phyloP scores from a whole-genome alignment of 1,139 yeast species.

The Magnusiomyces fungicola region DNA sequence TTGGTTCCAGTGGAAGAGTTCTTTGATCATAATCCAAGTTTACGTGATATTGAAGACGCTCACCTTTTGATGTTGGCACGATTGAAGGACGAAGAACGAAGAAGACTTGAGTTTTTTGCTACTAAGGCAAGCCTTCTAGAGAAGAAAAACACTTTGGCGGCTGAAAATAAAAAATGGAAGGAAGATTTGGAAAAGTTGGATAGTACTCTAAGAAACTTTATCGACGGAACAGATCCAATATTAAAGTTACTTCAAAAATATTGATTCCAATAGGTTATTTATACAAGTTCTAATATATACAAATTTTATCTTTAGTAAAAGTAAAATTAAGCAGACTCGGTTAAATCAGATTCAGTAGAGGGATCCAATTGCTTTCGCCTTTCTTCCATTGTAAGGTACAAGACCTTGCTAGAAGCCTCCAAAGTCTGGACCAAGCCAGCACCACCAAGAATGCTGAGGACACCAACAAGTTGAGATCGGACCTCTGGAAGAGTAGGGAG shows the following conservation, averaged over 20 bases:
- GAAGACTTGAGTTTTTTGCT: slow-evolving; percentile 25
- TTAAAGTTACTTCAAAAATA: slow-evolving; percentile 22
- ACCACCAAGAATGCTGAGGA: slow-evolving; percentile 77
- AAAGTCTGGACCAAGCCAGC: slow-evolving; percentile 81
- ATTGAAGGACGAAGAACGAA: slow-evolving; percentile 29
- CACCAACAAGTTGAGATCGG: slow-evolving; percentile 79
- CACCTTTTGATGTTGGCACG: slow-evolving; percentile 29
- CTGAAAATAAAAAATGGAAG: slow-evolving; percentile 24
- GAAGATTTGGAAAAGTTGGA: slow-evolving; percentile 25
- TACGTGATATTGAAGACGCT: slow-evolving; percentile 12
- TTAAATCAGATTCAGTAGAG: background rate
- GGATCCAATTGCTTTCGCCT: slow-evolving; percentile 42
- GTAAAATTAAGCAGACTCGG: too few species aligned
- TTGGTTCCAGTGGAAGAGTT: slow-evolving; percentile 29
- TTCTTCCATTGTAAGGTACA: slow-evolving; percentile 67
- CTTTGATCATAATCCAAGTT: slow-evolving; percentile 23
- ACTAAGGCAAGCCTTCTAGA: slow-evolving; percentile 23
- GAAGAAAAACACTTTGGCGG: slow-evolving; percentile 20
- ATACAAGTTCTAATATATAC: too few species aligned
- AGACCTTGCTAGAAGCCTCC: slow-evolving; percentile 54
- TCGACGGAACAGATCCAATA: slow-evolving; percentile 24
- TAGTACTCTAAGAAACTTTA: slow-evolving; percentile 22
- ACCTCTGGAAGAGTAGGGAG: slow-evolving; percentile 66
- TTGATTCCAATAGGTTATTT: too few species aligned
- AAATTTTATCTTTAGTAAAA: too few species aligned